Percentiles rank a stretch among this genome's conserved stretches.
Evolutionary conservation across 2,329 filamentous ascomycete genomes (phyloP).

Genomic region (Pseudonectria buxi): DNA sequence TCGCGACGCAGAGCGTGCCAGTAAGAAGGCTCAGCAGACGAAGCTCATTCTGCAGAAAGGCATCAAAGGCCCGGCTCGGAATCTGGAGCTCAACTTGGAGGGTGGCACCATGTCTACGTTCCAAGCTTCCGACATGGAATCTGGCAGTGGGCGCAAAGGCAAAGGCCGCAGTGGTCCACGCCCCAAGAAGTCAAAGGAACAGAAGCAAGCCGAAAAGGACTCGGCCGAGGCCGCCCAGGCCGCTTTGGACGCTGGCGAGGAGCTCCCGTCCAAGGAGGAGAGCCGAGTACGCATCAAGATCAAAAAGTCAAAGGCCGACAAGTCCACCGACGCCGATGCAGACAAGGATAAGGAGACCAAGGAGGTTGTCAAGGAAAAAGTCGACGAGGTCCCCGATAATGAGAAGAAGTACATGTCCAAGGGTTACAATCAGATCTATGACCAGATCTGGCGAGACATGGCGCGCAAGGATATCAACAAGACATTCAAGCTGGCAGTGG

Average conservation of each 20-base stretch:
- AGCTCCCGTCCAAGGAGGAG: conserved; percentile 53
- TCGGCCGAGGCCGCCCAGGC: conserved; percentile 84
- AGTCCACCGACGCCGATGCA: conserved; percentile 23
- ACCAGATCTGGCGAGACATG: conserved; percentile 94
- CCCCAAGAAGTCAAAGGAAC: conserved; percentile 85
- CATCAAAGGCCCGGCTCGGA: conserved; percentile 67
- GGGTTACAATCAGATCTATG: conserved; percentile 93
- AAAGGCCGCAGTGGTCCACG: conserved; percentile 56
- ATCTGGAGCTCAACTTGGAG: conserved; percentile 72
- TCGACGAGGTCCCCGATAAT: conserved; percentile 45
- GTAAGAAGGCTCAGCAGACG: conserved; percentile 88
- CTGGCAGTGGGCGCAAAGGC: conserved; percentile 30
- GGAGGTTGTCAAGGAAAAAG: conserved; percentile 42
- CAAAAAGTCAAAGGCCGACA: conserved; percentile 40
- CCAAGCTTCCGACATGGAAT: conserved; percentile 56
- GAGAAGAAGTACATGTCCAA: conserved; percentile 74
- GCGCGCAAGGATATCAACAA: conserved; percentile 91
- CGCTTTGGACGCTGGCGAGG: conserved; percentile 71
- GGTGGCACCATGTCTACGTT: conserved; percentile 83
- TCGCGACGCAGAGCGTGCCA: conserved; percentile 79
- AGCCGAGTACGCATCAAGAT: conserved; percentile 59
- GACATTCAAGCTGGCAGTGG: conserved; percentile 78
- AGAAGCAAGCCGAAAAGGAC: conserved; percentile 74
- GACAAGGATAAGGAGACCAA: conserved; percentile 39
- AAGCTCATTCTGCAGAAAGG: conserved; percentile 82